These are phyloP conservation scores for Linderniella brevidens DNA, from an alignment of 257 asterid genomes.

Conservation along the genomic window DNA sequence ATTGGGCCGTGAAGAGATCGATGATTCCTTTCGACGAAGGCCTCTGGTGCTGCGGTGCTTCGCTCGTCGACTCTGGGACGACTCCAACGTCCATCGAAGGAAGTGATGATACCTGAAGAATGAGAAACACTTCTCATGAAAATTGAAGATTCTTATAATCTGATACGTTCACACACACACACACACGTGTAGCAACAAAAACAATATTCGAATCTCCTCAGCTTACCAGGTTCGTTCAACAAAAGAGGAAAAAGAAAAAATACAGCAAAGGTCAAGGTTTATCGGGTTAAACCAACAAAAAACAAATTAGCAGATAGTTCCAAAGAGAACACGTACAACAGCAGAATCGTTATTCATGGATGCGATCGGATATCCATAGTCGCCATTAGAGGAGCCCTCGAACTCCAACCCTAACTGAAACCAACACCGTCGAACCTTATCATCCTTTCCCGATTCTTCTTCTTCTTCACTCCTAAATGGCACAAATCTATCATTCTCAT, in stretches of 20 bases:
- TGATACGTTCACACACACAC: too few relatives aligned
- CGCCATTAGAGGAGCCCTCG: slow-evolving; percentile 21
- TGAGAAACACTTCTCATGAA: not conserved
- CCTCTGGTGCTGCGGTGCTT: slow-evolving; percentile 27
- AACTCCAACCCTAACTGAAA: slow-evolving; percentile 31
- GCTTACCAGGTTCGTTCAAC: too few relatives aligned
- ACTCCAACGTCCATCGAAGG: slow-evolving; percentile 37
- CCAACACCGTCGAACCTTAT: slow-evolving; percentile 12
- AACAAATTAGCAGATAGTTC: not conserved
- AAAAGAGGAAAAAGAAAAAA: too few relatives aligned
- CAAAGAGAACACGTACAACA: slow-evolving; percentile 32
- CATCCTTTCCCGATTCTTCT: slow-evolving; percentile 1
- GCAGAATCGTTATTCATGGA: slow-evolving; percentile 16
- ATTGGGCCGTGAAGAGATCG: slow-evolving; percentile 36
- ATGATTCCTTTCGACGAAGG: slow-evolving; percentile 43
- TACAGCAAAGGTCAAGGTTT: too few relatives aligned
- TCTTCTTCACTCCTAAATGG: slow-evolving; percentile 12
- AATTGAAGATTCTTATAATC: not conserved
- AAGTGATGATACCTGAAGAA: slow-evolving; percentile 17
- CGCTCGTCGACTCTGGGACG: slow-evolving; percentile 32
- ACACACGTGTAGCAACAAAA: too few relatives aligned
- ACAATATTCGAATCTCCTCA: too few relatives aligned
- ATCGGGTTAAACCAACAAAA: too few relatives aligned
- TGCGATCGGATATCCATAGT: slow-evolving; percentile 13
- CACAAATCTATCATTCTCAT: slow-evolving; percentile 24